Base-by-base conservation (phyloP, 1,139 yeast species). In the Candida sanyaensis region DNA sequence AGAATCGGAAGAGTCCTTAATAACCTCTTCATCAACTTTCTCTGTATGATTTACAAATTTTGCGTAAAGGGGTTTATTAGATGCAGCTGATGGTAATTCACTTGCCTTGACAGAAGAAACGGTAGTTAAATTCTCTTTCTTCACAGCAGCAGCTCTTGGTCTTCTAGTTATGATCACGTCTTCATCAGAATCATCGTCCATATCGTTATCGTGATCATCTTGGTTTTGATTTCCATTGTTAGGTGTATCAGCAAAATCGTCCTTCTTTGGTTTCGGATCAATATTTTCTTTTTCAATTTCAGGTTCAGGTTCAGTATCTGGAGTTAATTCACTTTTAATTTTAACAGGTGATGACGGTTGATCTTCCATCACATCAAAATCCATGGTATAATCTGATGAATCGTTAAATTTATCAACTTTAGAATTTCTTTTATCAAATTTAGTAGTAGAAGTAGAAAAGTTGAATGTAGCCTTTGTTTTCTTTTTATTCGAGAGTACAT, bases 81-180 rank as follows among this genome's bases (percentile, higher is more conserved):
- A 62, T 2, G 73, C 62, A 1, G 73, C 62, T 0, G 66, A 55
- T 5, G 57, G 37, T 12, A 49, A 41, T 12, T 57, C 57, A 6
- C 54, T 48, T 21, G 65, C 58, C 47, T 65, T 65, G n/a, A 64
- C 60, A 4, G 59, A 60, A 43, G 57, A 64, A 37, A 58, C 60
- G 32, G 70, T 53, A 2, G 67, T 49, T 27, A 61, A 42, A 40
- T 52, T 60, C 2, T 51, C 42, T 17, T 59, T 64, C 6, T 55
- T 61, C 48, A 55, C 65, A 13, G 65, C 68, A 1, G 62, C 59
- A 0, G 69, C 75, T 50, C 77, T 66, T 37, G 78, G 80, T 53
- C 80, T 64, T 55, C 77, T 69, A 7, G 74, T 65, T 12, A 78
- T 73, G 28, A 82, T 71, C 5, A 79, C 65, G 21, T 83, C 80